These are phyloP conservation scores for Emergomyces pasteurianus DNA, from an alignment of 2,329 filamentous ascomycete genomes.

Conservation along the genomic window DNA sequence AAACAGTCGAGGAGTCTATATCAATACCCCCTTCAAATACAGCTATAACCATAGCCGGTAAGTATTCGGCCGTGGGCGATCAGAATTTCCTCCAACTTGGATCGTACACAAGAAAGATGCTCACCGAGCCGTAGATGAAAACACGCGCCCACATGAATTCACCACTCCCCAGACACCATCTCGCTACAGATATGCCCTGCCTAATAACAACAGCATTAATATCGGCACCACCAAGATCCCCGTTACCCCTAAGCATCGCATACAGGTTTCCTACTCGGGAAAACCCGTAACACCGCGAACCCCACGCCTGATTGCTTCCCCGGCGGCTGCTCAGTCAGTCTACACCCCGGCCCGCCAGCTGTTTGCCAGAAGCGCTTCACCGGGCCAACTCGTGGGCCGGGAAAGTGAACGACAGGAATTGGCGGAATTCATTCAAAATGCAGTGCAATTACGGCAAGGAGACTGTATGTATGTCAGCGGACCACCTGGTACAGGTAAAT, in stretches of 20 bases:
- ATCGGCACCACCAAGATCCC: conserved; percentile 38
- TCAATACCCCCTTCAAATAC: conserved; percentile 33
- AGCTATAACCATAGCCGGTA: conserved; percentile 29
- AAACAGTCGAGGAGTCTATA: conserved; percentile 31
- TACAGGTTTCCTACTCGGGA: conserved; percentile 53
- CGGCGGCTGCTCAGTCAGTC: conserved; percentile 57
- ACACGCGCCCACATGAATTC: conserved; percentile 27
- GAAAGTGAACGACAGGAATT: conserved; percentile 58
- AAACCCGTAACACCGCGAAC: conserved; percentile 67
- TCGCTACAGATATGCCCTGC: conserved; percentile 66
- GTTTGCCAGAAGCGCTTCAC: conserved; percentile 68
- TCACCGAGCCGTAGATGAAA: conserved; percentile 27
- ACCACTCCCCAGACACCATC: conserved; percentile 48
- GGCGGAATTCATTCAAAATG: conserved; percentile 53
- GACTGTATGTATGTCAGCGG: conserved; percentile 93
- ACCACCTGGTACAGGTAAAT: conserved; percentile 92
- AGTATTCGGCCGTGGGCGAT: conserved; percentile 1
- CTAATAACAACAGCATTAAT: conserved; percentile 27
- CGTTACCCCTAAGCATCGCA: conserved; percentile 70
- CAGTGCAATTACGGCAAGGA: conserved; percentile 47
- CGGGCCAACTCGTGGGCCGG: conserved; percentile 64
- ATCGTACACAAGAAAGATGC: not conserved
- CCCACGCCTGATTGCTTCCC: conserved; percentile 61
- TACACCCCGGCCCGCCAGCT: conserved; percentile 81
- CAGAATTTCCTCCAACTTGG: not conserved